Base-by-base conservation (phyloP, 352 stramenopile species). In the Globisporangium acanthophoron region DNA sequence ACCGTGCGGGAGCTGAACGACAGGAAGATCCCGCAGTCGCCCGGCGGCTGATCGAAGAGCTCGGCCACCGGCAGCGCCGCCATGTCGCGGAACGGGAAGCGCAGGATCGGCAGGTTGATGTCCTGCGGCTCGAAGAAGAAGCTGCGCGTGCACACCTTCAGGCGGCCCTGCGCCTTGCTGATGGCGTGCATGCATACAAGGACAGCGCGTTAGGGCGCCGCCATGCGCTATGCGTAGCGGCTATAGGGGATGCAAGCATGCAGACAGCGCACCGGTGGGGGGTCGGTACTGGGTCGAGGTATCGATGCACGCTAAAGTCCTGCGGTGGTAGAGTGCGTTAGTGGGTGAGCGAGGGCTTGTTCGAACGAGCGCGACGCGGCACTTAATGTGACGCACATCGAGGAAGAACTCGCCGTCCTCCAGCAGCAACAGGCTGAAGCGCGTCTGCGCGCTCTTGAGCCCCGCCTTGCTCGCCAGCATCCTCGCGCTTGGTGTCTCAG, bases 391-490 rank as follows among this genome's bases (percentile, higher is more conserved):
- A 37, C 71, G 48, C 74, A 94, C 88, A 85, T 96, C 89, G 29
- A 98, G 87, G 65, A 97, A 97, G 62, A 82, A 91, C 71, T 98
- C 92, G 54, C 90, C 91, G 63, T 97, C 87, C 52, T 97, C 91
- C 13, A 98, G 76, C 56, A 96, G 66, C 44, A 97, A 66, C 39
- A 97, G 71, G 41, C 85, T 96, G 73, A 98, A 98, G 56, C 93
- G 85, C 40, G 57, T 66, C 56, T 67, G 61, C 57, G 61, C 45
- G 43, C 61, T 65, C 56, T 67, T 67, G 50, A 65, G 53, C 47
- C 61, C 57, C 40, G 57, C 54, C 37, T 65, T 67, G 57, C 58
- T 53, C 16, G 50, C 48, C 15, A 67, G 46, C 61, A 67, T 67
- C 48, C n/a, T 44, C 33, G 37, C 11, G 9, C 33, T 12, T 39